These are phyloP conservation scores for Phaeolepiota aurea DNA, from an alignment of 768 basidiomycete genomes.

Conservation along the genomic window DNA sequence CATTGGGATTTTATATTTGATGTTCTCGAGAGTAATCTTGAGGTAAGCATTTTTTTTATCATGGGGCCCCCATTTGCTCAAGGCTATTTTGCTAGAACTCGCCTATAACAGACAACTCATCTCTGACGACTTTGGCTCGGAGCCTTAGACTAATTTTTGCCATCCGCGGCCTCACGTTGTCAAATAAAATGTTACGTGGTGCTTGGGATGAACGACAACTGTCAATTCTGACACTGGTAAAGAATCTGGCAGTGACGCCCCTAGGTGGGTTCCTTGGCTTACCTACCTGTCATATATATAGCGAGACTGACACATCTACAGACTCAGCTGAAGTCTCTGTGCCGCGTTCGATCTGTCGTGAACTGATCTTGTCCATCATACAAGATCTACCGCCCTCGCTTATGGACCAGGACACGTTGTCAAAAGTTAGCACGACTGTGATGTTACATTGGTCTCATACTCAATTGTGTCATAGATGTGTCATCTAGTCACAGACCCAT, in stretches of 20 bases:
- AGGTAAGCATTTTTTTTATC: conserved; percentile 39
- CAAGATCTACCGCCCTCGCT: conserved; percentile 57
- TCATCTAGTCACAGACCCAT: conserved; percentile 64
- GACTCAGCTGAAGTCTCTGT: conserved; percentile 27
- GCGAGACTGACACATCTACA: conserved; percentile 7
- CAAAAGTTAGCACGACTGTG: too few species aligned
- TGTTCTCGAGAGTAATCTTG: conserved; percentile 78
- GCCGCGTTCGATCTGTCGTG: conserved; percentile 62
- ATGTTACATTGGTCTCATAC: too few species aligned
- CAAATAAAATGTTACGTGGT: conserved; percentile 68
- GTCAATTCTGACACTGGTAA: conserved; percentile 46
- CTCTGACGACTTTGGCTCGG: conserved; percentile 57
- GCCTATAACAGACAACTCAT: conserved; percentile 46
- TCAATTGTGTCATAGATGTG: conserved; percentile 63
- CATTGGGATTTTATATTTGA: conserved; percentile 96
- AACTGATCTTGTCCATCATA: conserved; percentile 60
- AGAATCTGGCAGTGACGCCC: conserved; percentile 46
- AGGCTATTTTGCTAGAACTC: conserved; percentile 33
- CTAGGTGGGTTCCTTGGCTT: conserved; percentile 21
- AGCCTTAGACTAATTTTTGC: conserved; percentile 59
- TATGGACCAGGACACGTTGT: conserved; percentile 54
- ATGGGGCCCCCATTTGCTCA: not conserved
- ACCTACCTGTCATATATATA: conserved; percentile 3
- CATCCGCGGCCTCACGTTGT: conserved; percentile 59
- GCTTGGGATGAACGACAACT: conserved; percentile 56